Percentiles rank a stretch among this genome's conserved stretches.
Conservation (phyloP, 2,329 filamentous ascomycete genomes). For the Xylaria sp. region DNA sequence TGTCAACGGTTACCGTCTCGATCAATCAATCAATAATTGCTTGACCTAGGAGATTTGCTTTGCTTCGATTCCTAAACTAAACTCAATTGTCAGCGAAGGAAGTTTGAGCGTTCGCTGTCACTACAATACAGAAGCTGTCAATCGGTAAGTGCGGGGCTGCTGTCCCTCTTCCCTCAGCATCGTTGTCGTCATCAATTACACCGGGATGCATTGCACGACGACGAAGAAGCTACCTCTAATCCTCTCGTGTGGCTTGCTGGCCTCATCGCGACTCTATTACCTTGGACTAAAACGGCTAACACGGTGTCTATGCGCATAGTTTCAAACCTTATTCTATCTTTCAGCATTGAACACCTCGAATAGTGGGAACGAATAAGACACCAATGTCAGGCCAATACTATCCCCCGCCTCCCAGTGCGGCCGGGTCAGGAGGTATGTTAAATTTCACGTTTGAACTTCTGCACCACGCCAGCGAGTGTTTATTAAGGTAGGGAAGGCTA, state of each 20-base stretch:
- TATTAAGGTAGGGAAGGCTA: background rate
- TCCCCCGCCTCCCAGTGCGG: slow-evolving; percentile 58
- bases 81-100: slow-evolving; percentile 9
- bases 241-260: too few species aligned
- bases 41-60: background rate
- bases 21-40: slow-evolving; percentile 12
- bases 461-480: too few species aligned
- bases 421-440: slow-evolving; percentile 49
- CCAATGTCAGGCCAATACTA: slow-evolving; percentile 60
- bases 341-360: background rate
- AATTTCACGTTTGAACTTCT: slow-evolving; percentile 22
- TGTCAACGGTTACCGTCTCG: background rate
- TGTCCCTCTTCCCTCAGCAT: background rate
- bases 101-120: background rate
- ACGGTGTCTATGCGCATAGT: background rate
- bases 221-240: background rate
- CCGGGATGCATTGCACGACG: background rate
- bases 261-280: background rate
- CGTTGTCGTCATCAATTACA: background rate
- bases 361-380: slow-evolving; percentile 8
- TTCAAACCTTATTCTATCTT: background rate
- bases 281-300: slow-evolving; percentile 4
- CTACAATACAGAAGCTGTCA: slow-evolving; percentile 8
- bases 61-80: background rate
- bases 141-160: slow-evolving; percentile 33